phyloP scores from a whole-genome alignment of 2,329 filamentous ascomycete genomes.

The Exophiala sp. region DNA sequence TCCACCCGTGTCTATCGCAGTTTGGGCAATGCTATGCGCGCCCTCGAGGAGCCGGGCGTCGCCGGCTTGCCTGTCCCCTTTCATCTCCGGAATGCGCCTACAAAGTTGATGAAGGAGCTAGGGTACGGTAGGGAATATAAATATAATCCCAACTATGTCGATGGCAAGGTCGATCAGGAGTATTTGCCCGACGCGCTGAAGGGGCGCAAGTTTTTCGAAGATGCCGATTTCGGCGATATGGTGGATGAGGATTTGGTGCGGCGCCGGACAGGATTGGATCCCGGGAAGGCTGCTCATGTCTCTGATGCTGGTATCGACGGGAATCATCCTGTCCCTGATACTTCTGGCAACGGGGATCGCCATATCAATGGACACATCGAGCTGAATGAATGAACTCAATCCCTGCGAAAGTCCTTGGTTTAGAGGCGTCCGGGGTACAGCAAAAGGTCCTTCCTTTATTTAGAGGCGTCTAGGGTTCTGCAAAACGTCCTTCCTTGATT shows the following conservation, averaged over 20 bases:
- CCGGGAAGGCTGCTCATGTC: too few species aligned
- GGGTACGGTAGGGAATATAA: slow-evolving; percentile 91
- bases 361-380: too few species aligned
- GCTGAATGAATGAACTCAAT: too few species aligned
- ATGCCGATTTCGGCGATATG: slow-evolving; percentile 69
- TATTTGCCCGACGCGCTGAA: slow-evolving; percentile 76
- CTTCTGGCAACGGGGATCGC: neutral
- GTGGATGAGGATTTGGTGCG: slow-evolving; percentile 49
- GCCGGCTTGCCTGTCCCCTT: slow-evolving; percentile 76
- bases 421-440: too few species aligned
- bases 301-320: too few species aligned
- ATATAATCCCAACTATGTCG: slow-evolving; percentile 84
- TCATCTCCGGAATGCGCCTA: slow-evolving; percentile 87
- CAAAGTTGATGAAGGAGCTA: slow-evolving; percentile 84
- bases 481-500: too few species aligned
- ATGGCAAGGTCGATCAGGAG: slow-evolving; percentile 76
- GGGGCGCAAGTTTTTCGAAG: slow-evolving; percentile 70
- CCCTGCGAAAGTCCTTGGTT: too few species aligned
- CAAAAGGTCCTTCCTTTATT: too few species aligned
- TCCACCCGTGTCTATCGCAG: slow-evolving; percentile 80
- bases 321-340: too few species aligned
- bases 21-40: slow-evolving; percentile 70
- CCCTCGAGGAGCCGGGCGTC: slow-evolving; percentile 74
- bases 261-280: too few species aligned
- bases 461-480: too few species aligned